Percentiles rank a stretch among this genome's conserved stretches.
Conservation (phyloP, 257 asterid species). For the Anisodus acutangulus region DNA sequence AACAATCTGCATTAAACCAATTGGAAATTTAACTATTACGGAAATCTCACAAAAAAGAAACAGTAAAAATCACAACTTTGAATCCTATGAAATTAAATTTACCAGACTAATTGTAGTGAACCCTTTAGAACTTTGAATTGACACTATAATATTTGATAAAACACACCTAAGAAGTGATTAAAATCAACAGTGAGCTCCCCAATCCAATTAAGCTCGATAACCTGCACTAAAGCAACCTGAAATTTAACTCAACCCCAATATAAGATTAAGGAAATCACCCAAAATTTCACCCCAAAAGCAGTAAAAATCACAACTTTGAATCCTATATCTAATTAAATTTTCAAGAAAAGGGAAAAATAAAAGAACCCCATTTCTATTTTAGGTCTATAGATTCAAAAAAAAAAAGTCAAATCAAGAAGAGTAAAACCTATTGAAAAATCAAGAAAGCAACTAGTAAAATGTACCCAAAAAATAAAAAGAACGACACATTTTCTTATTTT, state of each 20-base stretch:
- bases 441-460: background rate
- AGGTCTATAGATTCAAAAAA: background rate
- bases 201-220: background rate
- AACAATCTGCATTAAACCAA: slow-evolving; percentile 19
- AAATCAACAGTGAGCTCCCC: background rate
- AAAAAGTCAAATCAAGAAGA: background rate
- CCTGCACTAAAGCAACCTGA: background rate
- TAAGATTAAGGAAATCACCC: background rate
- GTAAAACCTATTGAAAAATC: background rate
- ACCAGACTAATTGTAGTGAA: background rate
- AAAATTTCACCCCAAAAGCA: background rate
- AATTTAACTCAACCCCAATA: background rate
- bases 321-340: background rate
- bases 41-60: background rate
- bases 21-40: background rate
- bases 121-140: background rate
- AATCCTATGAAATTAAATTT: background rate
- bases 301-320: background rate
- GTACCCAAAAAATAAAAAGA: too few species aligned
- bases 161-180: background rate
- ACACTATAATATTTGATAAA: background rate
- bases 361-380: background rate
- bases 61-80: slow-evolving; percentile 3
- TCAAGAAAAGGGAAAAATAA: background rate
- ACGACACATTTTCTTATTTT: too few species aligned